A percentile compares a stretch with the other conserved stretches of the same genome.
Conservation (phyloP, 2,329 filamentous ascomycete species). For the Calonectria multiphialidica region DNA sequence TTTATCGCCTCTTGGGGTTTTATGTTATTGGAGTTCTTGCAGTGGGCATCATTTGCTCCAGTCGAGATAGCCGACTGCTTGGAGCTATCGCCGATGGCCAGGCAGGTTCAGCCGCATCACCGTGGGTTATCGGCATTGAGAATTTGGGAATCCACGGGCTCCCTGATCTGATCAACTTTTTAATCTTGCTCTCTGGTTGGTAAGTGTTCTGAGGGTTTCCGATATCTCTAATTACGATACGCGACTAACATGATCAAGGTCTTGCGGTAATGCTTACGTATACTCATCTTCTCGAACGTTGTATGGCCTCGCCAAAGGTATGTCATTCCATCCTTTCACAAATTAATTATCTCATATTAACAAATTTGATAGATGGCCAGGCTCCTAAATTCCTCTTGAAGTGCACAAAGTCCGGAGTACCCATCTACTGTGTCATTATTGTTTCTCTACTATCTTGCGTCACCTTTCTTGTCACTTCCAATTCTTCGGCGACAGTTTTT, state of each 20-base stretch:
- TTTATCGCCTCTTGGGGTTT: constrained; percentile 76
- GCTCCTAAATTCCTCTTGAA: background rate
- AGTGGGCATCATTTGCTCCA: constrained; percentile 64
- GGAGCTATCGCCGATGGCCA: background rate
- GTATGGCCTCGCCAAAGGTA: background rate
- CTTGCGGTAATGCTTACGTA: background rate
- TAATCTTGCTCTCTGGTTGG: constrained; percentile 35
- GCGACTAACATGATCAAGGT: background rate
- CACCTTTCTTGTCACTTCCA: background rate
- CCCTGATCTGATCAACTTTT: constrained; percentile 66
- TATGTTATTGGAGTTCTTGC: constrained; percentile 73
- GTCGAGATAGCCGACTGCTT: constrained; percentile 49
- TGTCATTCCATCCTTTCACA: background rate
- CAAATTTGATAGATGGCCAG: background rate
- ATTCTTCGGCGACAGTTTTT: background rate
- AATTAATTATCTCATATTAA: background rate
- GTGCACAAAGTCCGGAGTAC: background rate
- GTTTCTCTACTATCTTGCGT: background rate
- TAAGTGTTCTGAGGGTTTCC: background rate
- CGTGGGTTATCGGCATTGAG: constrained; percentile 69
- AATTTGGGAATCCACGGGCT: constrained; percentile 62
- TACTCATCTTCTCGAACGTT: background rate
- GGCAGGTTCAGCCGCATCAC: constrained; percentile 57
- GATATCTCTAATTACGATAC: background rate
- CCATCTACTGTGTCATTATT: background rate